phyloP scores from a whole-genome alignment of 495 filamentous ascomycete genomes.

The Talaromyces stipitatus region DNA sequence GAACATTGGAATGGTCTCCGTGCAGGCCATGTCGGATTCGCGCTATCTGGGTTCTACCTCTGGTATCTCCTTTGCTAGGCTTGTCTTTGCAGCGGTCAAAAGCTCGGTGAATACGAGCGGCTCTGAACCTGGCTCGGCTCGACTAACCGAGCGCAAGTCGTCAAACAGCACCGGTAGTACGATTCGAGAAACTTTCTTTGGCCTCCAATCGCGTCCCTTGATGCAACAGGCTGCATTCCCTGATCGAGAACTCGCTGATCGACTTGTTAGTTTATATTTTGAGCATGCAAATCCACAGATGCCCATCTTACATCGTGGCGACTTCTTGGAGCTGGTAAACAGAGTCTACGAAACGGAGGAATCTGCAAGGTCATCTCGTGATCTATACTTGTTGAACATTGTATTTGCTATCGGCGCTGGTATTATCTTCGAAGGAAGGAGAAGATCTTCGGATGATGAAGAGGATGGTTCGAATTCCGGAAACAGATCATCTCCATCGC shows the following conservation, averaged over 20 bases:
- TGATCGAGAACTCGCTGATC: slow-evolving; percentile 58
- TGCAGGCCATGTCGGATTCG: slow-evolving; percentile 66
- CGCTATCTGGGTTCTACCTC: slow-evolving; percentile 80
- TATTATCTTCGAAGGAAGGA: slow-evolving; percentile 71
- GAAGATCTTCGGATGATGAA: slow-evolving; percentile 17
- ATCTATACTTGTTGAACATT: slow-evolving; percentile 90
- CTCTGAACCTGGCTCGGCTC: slow-evolving; percentile 51
- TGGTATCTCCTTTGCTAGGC: slow-evolving; percentile 88
- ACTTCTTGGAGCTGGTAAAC: slow-evolving; percentile 81
- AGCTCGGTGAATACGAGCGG: slow-evolving; percentile 55
- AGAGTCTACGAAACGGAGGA: slow-evolving; percentile 64
- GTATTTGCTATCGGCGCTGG: slow-evolving; percentile 96
- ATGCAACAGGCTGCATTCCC: slow-evolving; percentile 84
- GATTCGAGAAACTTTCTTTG: slow-evolving; percentile 94
- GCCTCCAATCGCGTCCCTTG: slow-evolving; percentile 79
- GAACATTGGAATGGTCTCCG: slow-evolving; percentile 69
- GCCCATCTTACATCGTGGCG: slow-evolving; percentile 77
- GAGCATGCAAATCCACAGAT: slow-evolving; percentile 95
- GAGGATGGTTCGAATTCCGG: slow-evolving; percentile 23
- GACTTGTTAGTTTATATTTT: slow-evolving; percentile 79
- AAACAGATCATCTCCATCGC: slow-evolving; percentile 23
- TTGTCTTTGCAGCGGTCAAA: slow-evolving; percentile 92
- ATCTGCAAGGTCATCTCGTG: slow-evolving; percentile 65
- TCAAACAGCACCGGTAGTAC: slow-evolving; percentile 52
- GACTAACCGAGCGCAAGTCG: slow-evolving; percentile 39